Evolutionary conservation across 2,329 filamentous ascomycete genomes (phyloP), one percentile per base, ranked within the genome.

Genomic region (Diaporthe ilicicola): DNA sequence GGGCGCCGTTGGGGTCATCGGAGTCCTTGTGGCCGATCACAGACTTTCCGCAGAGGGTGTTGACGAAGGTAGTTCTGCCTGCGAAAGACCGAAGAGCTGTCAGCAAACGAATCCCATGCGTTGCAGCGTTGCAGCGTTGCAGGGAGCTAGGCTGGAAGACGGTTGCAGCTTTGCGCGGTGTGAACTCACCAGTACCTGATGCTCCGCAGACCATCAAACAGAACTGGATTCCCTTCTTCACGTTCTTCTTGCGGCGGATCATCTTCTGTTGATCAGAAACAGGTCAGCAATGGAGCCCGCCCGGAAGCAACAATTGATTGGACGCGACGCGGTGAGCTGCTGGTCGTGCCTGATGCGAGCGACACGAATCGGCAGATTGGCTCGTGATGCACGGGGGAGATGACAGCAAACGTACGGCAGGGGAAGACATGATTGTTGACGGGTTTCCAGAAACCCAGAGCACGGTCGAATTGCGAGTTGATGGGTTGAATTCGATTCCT

Each of bases 221-320:
- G 88, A 99, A 99, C 89, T 99, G 96, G 82, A 99, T 98, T 82
- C 96, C 96, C 91, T 98, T 98, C 93, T 98, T 98, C 87, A 99
- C 95, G 90, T 99, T 98, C 93, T 99, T 99, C 95, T 99, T 99
- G 86, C 94, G 93, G 86, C 96, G 95, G 83, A 98, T 95, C 93
- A 97, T 96, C 85, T 97, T 94, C 91, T 94, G 83, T 74, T 78
- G 64, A 34, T 34, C 39, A 13, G 55, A 46, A 42, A 56, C 37
- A 32, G 50, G 76, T 82, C 70, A 82, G 79, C 75, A 71, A 72
- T 42, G 74, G 68, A n/a, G 74, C 68, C 55, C 72, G 74, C 68
- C 55, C 72, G 72, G 51, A 51, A 69, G 51, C 48, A 66, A 70
- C 59, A 72, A 67, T 51, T 62, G 72, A 68, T 32, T 44, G 64